phyloP scores from a whole-genome alignment of 2,329 filamentous ascomycete genomes.

The Cladosporium sp. region DNA sequence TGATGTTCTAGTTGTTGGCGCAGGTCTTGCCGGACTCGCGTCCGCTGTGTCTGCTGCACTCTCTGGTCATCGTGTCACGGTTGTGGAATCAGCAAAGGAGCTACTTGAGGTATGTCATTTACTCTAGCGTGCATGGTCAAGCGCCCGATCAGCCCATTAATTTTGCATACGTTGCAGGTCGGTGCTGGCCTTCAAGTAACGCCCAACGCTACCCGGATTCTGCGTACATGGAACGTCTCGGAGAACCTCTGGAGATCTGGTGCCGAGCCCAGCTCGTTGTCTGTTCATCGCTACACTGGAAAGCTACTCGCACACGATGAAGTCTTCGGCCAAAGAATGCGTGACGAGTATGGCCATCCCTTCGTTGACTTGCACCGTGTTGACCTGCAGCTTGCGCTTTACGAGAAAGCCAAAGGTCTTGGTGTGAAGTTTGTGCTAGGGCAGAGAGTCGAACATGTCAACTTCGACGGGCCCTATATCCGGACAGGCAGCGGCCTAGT shows the following conservation, averaged over 20 bases:
- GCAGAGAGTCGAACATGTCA: constrained; percentile 48
- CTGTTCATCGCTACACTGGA: constrained; percentile 54
- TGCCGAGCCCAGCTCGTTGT: constrained; percentile 50
- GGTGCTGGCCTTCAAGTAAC: constrained; percentile 58
- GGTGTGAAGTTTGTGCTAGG: constrained; percentile 55
- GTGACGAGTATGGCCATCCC: constrained; percentile 56
- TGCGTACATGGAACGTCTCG: constrained; percentile 54
- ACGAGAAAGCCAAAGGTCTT: constrained; percentile 52
- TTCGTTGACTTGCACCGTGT: constrained; percentile 64
- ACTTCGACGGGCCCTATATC: constrained; percentile 47
- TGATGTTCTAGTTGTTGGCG: constrained; percentile 30
- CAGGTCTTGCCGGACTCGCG: constrained; percentile 37
- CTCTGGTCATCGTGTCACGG: constrained; percentile 35
- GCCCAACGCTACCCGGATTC: constrained; percentile 39
- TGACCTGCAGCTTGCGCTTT: constrained; percentile 59
- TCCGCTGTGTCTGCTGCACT: constrained; percentile 36
- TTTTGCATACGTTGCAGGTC: constrained; percentile 37
- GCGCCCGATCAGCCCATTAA: not conserved
- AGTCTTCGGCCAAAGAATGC: constrained; percentile 55
- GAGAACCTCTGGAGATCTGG: constrained; percentile 41
- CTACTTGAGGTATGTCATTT: constrained; percentile 41
- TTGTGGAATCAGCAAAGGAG: constrained; percentile 39
- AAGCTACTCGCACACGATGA: constrained; percentile 52
- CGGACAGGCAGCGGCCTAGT: constrained; percentile 41
- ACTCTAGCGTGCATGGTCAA: not conserved